Base-by-base conservation (phyloP, 2,329 filamentous ascomycete species). In the Penicillium frequentans region DNA sequence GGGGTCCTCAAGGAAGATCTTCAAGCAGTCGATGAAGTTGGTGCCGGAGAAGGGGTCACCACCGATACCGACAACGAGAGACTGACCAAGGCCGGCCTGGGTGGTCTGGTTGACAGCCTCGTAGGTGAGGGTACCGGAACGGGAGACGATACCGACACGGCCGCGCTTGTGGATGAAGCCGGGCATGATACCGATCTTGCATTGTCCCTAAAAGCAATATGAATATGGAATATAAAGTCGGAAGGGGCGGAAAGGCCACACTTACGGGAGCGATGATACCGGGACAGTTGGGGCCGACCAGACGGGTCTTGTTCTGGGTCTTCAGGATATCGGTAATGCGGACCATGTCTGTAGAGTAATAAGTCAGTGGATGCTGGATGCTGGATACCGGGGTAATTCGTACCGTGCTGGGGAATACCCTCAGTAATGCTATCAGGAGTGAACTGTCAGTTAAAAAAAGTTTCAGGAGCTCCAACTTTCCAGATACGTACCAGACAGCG, bases 91-190 rank as follows among this genome's bases (percentile, higher is more conserved):
- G 63, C 95, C 95, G 70, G 92, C 89, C 84, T 95, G 90, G 67
- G 95, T 98, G 73, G 95, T 99, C 83, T 99, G 95, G 86, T 98
- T 98, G 81, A 99, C 95, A 74, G 95, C 95, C 84, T 99, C 95
- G 84, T 99, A 99, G 74, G 95, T 99, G 64, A 99, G 88, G 68
- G 95, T 99, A 73, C 95, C 95, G 73, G 95, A 98, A 71, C 95
- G 90, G 70, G 93, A 97, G 79, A 99, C 95, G 78, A 99, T 98
- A 74, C 95, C 95, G 75, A 99, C 93, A 77, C 95, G 93, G 71
- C 95, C 95, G 79, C 93, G 91, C 87, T 98, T 98, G 88, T 99
- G 95, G 82, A 99, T 98, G 85, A 98, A 97, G 72, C 95, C 95
- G 65, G 95, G 91, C 95, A 99, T 98, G 82, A 99, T 99, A 75